Conservation (phyloP, 202 grass and related monocot species). For the Carex arenaria region DNA sequence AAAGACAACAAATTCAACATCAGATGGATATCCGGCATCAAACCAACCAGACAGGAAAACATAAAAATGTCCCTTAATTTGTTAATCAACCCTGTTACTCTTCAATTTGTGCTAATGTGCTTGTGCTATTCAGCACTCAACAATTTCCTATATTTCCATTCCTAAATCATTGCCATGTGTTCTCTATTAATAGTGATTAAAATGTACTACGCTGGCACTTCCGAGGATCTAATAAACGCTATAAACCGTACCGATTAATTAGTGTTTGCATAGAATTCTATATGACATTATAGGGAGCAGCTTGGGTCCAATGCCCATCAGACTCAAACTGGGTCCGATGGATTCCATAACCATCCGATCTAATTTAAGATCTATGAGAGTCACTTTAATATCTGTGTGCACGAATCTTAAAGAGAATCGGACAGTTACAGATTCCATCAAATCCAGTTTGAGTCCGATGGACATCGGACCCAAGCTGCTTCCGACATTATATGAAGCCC, state of each 20-base stretch:
- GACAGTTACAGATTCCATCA: too few species aligned
- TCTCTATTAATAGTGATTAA: background rate
- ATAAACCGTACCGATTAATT: background rate
- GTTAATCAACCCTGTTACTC: background rate
- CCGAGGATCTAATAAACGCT: background rate
- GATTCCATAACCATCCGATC: too few species aligned
- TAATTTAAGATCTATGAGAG: too few species aligned
- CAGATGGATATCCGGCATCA: constrained; percentile 14
- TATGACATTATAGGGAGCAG: background rate
- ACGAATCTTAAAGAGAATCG: too few species aligned
- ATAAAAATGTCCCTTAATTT: background rate
- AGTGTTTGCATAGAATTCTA: too few species aligned
- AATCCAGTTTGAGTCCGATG: too few species aligned
- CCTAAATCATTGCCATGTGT: background rate
- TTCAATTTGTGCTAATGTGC: background rate
- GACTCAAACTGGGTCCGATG: too few species aligned
- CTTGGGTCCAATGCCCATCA: too few species aligned
- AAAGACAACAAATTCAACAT: constrained; percentile 6
- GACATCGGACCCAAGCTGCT: too few species aligned
- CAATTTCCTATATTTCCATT: background rate
- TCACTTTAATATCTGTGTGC: too few species aligned
- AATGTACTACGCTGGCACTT: background rate
- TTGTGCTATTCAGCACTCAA: background rate
- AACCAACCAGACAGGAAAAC: constrained; percentile 9
- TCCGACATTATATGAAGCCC: background rate